These are phyloP conservation scores for Nigrospora sphaerica DNA, from an alignment of 2,329 filamentous ascomycete species.

Conservation along the genomic window DNA sequence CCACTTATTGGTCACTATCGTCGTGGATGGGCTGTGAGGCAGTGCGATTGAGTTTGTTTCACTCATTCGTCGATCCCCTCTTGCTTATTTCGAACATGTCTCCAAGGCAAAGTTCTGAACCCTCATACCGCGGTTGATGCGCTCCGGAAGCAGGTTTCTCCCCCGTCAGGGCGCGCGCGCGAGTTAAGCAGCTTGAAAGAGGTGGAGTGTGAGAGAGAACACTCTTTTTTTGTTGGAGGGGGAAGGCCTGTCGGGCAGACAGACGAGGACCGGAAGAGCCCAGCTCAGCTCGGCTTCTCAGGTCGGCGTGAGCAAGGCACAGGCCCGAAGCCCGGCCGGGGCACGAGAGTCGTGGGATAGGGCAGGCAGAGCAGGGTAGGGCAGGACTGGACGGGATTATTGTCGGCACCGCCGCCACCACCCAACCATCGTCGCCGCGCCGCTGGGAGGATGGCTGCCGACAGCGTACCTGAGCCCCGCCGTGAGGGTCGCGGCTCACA, in stretches of 20 bases:
- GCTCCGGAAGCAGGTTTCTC: slow-evolving; percentile 1
- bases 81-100: slow-evolving; percentile 9
- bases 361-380: neutral
- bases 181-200: slow-evolving; percentile 1
- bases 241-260: too few relatives aligned
- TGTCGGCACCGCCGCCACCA: neutral
- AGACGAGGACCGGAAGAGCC: too few relatives aligned
- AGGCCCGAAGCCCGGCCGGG: too few relatives aligned
- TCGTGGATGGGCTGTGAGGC: slow-evolving; percentile 2
- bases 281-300: neutral
- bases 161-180: slow-evolving; percentile 11
- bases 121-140: slow-evolving; percentile 21
- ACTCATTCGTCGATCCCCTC: slow-evolving; percentile 4
- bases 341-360: too few relatives aligned
- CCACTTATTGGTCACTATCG: neutral
- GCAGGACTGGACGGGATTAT: neutral
- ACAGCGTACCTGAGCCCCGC: slow-evolving; percentile 19
- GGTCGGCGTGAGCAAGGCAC: neutral
- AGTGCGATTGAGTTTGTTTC: slow-evolving; percentile 4
- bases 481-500: slow-evolving; percentile 23
- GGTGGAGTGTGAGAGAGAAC: slow-evolving; percentile 12
- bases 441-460: slow-evolving; percentile 17
- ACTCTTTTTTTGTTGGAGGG: too few relatives aligned
- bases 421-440: neutral
- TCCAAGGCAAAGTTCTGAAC: neutral